These are phyloP conservation scores for Colletotrichum ledebouriae DNA, from an alignment of 2,329 filamentous ascomycete genomes.

Conservation along the genomic window DNA sequence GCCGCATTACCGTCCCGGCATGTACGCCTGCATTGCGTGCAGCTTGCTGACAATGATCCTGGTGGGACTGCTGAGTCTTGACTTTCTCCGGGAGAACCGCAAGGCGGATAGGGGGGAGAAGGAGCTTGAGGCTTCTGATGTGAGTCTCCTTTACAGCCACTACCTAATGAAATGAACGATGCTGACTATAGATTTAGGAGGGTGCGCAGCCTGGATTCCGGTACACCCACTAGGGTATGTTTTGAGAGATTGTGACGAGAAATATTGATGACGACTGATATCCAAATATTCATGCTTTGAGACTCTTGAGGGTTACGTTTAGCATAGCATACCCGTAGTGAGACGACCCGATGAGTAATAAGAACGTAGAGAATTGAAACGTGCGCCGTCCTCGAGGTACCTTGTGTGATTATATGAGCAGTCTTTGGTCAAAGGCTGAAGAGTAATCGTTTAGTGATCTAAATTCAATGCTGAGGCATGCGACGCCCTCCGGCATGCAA, in stretches of 20 bases:
- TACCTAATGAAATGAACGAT: background rate
- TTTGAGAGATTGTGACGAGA: background rate
- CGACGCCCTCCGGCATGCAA: constrained; percentile 5
- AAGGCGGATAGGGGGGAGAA: constrained; percentile 67
- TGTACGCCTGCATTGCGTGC: constrained; percentile 68
- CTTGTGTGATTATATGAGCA: constrained; percentile 13
- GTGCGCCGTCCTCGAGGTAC: background rate
- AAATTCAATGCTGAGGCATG: constrained; percentile 21
- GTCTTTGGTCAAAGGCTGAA: too few species aligned
- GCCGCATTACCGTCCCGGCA: constrained; percentile 66
- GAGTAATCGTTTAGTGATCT: constrained; percentile 19
- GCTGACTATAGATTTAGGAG: constrained; percentile 38
- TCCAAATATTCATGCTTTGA: background rate
- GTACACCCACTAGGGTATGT: constrained; percentile 50
- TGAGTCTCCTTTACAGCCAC: constrained; percentile 50
- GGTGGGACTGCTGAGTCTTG: constrained; percentile 56
- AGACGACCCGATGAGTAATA: constrained; percentile 23
- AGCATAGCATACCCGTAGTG: constrained; percentile 14
- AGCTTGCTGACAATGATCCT: constrained; percentile 61
- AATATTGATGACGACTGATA: constrained; percentile 20
- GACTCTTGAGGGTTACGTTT: background rate
- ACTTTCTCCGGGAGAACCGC: constrained; percentile 60
- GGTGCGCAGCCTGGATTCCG: constrained; percentile 49
- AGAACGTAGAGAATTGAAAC: background rate
- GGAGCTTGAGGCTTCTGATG: constrained; percentile 63